These are phyloP conservation scores for Coccomyxa sp. DNA, from an alignment of 139 green algal genomes.

Conservation along the genomic window DNA sequence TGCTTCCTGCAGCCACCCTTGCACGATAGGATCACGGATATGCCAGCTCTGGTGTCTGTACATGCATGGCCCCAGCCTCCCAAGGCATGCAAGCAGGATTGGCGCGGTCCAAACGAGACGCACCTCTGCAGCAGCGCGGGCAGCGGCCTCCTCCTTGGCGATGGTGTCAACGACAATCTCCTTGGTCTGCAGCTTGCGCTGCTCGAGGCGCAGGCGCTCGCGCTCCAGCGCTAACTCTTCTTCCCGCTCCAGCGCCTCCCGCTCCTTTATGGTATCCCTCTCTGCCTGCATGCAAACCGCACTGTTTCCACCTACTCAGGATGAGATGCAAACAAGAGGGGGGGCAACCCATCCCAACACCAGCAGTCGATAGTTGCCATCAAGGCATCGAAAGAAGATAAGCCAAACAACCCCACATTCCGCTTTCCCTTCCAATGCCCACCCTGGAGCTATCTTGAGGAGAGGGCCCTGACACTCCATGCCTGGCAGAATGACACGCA, in stretches of 20 bases:
- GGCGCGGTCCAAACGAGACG: not conserved
- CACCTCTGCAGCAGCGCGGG: conserved; percentile 17
- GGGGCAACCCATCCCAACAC: too few species aligned
- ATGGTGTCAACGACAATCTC: conserved; percentile 40
- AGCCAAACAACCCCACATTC: too few species aligned
- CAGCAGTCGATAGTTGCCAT: too few species aligned
- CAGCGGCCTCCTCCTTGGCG: conserved; percentile 34
- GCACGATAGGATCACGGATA: not conserved
- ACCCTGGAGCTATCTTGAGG: too few species aligned
- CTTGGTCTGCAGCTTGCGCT: conserved; percentile 48
- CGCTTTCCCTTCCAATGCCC: too few species aligned
- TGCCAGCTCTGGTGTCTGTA: not conserved
- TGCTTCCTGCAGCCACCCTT: not conserved
- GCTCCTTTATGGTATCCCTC: conserved; percentile 73
- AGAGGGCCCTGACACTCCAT: too few species aligned
- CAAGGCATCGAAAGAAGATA: too few species aligned
- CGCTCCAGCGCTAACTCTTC: conserved; percentile 36
- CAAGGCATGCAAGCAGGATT: not conserved
- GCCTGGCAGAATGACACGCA: too few species aligned
- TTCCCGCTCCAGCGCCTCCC: conserved; percentile 50
- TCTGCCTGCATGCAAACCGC: conserved; percentile 16
- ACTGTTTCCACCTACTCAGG: not conserved
- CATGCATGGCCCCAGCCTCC: not conserved
- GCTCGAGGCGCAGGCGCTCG: conserved; percentile 30
- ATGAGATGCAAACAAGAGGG: too few species aligned